Conservation (phyloP, 2,329 filamentous ascomycete species). For the Calonectria pseudoturangicola region DNA sequence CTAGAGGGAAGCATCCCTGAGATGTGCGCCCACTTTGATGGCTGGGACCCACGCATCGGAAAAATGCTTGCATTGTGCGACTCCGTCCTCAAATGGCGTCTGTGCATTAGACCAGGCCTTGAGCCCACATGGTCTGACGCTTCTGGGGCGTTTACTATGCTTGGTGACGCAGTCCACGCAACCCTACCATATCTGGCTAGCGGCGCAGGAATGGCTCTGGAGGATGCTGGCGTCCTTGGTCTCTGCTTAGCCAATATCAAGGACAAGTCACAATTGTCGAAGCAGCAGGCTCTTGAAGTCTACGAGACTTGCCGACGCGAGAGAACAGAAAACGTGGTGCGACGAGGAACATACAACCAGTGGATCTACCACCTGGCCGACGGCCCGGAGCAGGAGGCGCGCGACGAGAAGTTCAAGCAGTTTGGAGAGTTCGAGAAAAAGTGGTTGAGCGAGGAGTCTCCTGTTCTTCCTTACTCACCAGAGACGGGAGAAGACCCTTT, state of each 20-base stretch:
- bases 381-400: slow-evolving; percentile 71
- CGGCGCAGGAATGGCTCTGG: slow-evolving; percentile 76
- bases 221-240: slow-evolving; percentile 75
- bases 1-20: slow-evolving; percentile 60
- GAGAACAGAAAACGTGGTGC: slow-evolving; percentile 76
- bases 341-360: slow-evolving; percentile 76
- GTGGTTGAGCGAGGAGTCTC: slow-evolving; percentile 53
- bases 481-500: slow-evolving; percentile 64
- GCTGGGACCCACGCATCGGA: slow-evolving; percentile 74
- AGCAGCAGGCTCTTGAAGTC: slow-evolving; percentile 60
- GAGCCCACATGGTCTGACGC: slow-evolving; percentile 72
- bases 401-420: slow-evolving; percentile 64
- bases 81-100: slow-evolving; percentile 76
- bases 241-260: slow-evolving; percentile 70
- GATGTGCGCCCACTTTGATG: slow-evolving; percentile 68
- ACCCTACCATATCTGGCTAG: slow-evolving; percentile 77
- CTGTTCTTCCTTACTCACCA: slow-evolving; percentile 46
- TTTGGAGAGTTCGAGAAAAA: slow-evolving; percentile 57
- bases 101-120: slow-evolving; percentile 73
- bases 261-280: slow-evolving; percentile 60
- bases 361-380: slow-evolving; percentile 77
- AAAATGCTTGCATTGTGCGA: slow-evolving; percentile 75
- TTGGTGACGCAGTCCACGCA: slow-evolving; percentile 79
- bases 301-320: slow-evolving; percentile 76
- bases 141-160: slow-evolving; percentile 73